Base-by-base conservation (phyloP, 1,139 yeast genomes). In the Protomyces inouyei region DNA sequence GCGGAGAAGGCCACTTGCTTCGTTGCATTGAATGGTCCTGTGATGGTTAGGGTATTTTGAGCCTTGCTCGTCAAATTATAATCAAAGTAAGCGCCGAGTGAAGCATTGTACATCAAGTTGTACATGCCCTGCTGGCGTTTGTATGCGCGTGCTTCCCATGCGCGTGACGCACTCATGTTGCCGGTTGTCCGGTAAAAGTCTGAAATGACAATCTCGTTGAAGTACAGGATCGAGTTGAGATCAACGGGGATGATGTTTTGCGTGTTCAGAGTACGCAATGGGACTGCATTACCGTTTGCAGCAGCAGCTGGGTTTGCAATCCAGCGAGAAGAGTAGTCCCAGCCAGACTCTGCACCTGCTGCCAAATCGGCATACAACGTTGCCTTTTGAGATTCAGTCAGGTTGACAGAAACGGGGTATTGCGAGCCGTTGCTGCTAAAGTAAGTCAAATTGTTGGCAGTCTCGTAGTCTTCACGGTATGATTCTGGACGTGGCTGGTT, bases 401-500 rank as follows among this genome's bases (percentile, higher is more conserved):
- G 52, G 21, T 21, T 38, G 28, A 32, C 25, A 14, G 38, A 35
- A 28, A 43, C 46, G 2, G 46, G 46, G 38, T 46, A 56, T 8
- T 16, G 32, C 18, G 57, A 45, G 6, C 61, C 61, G 38, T 61
- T 61, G 25, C 59, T 23, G 43, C 36, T 25, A 23, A 45, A 60
- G 55, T 40, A 59, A 21, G 57, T 40, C 14, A n/a, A 21, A 23
- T 61, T 61, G 53, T 61, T 53, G 46, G 65, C 61, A 1, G 65
- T 61, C 45, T 61, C 40, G 35, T 53, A 63, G 51, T 63, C 65
- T 38, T 63, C 65, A 32, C 43, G 43, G 43, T 52, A 63, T 9
- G 60, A 45, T 37, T 63, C 65, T 23, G 65, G 65, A n/a, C 65
- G 64, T 16, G 65, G 65, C 32, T 57, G 63, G 18, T 40, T 59